Conservation (phyloP, 2,329 filamentous ascomycete species). For the Alternaria consortialis region DNA sequence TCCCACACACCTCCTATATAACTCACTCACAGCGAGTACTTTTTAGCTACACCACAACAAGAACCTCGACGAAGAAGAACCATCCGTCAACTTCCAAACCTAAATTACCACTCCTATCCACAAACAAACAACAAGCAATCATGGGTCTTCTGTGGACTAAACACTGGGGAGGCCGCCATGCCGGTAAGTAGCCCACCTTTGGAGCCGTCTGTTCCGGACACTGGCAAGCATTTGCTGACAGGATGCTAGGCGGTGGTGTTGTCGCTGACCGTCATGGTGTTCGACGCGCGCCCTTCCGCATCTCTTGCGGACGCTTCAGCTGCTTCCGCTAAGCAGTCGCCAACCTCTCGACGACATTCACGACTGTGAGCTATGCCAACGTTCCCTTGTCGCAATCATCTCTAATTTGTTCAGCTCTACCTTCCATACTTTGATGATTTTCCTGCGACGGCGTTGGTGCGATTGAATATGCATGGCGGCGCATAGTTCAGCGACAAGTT, state of each 20-base stretch:
- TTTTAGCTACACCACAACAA: slow-evolving; percentile 10
- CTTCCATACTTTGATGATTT: slow-evolving; percentile 4
- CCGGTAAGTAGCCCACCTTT: slow-evolving; percentile 42
- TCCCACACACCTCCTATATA: slow-evolving; percentile 25
- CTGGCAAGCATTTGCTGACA: slow-evolving; percentile 30
- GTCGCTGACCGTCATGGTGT: slow-evolving; percentile 63
- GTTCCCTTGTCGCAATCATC: too few species aligned
- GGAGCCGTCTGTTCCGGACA: slow-evolving; percentile 10
- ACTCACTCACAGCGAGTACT: slow-evolving; percentile 3
- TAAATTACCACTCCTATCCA: background rate
- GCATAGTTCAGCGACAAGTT: background rate
- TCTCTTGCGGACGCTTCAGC: slow-evolving; percentile 61
- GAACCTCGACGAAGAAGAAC: slow-evolving; percentile 3
- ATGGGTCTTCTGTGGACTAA: slow-evolving; percentile 61
- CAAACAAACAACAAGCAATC: slow-evolving; percentile 24
- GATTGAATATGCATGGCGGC: slow-evolving; percentile 2
- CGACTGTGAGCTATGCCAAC: slow-evolving; percentile 28
- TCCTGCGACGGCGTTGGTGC: slow-evolving; percentile 27
- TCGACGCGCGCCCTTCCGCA: slow-evolving; percentile 60
- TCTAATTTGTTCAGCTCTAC: background rate
- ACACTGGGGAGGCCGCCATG: slow-evolving; percentile 55
- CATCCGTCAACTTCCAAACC: slow-evolving; percentile 5
- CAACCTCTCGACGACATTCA: slow-evolving; percentile 32
- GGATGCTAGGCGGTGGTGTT: slow-evolving; percentile 57
- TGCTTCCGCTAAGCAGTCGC: slow-evolving; percentile 60